phyloP scores from a whole-genome alignment of 1,284 basidiomycete genomes.

The Papiliotrema laurentii region DNA sequence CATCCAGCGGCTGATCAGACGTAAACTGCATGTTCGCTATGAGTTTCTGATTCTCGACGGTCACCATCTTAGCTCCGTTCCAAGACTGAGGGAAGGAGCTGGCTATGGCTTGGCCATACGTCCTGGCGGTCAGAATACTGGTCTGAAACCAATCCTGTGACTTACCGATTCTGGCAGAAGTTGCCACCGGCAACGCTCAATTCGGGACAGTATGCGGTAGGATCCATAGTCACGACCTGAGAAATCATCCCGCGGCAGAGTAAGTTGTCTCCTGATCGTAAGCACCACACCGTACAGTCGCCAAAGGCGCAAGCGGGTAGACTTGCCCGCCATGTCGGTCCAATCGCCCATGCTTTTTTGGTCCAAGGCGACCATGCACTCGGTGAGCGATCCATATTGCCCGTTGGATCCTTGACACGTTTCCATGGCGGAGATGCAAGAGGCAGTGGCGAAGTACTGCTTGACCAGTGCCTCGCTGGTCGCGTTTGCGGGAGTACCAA shows the following conservation, averaged over 20 bases:
- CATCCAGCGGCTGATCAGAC: not conserved
- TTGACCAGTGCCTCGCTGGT: not conserved
- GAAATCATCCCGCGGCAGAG: not conserved
- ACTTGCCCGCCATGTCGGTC: not conserved
- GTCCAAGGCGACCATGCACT: not conserved
- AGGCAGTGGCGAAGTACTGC: not conserved
- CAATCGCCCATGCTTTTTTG: not conserved
- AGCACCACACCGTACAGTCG: too few species aligned
- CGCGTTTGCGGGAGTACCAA: not conserved
- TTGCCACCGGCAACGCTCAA: not conserved
- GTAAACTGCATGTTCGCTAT: not conserved
- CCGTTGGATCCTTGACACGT: not conserved
- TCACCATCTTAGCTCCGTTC: not conserved
- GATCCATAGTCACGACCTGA: conserved; percentile 1
- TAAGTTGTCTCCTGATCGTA: not conserved
- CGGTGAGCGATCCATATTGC: not conserved
- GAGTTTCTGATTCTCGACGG: not conserved
- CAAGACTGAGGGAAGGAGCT: not conserved
- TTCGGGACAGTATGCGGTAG: not conserved
- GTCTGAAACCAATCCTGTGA: not conserved
- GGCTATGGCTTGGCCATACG: not conserved
- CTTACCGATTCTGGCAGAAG: not conserved
- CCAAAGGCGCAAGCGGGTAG: not conserved
- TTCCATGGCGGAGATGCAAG: not conserved
- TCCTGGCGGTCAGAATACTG: not conserved